A percentile compares a stretch with the other conserved stretches of the same genome.
Conservation (phyloP, 1,284 basidiomycete species). For the Phellopilus nigrolimitatus region DNA sequence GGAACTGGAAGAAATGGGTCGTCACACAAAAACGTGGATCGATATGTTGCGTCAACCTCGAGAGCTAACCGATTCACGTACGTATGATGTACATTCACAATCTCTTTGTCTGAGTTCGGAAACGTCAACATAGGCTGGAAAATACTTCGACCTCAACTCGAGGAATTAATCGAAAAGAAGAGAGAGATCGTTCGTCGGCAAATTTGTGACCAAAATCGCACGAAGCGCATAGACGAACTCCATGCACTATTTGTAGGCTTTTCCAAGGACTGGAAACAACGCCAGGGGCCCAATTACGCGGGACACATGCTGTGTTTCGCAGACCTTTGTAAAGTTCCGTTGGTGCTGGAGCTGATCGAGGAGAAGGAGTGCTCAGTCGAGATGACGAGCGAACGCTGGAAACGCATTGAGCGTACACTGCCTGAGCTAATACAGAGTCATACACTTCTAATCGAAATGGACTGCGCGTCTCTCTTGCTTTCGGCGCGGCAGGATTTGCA, state of each 20-base stretch:
- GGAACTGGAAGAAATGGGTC: no score
- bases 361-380: neutral
- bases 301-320: neutral
- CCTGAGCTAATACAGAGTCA: neutral
- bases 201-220: neutral
- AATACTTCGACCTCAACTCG: neutral
- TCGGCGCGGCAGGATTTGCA: no score
- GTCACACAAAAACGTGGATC: no score
- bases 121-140: slow-evolving; percentile 2
- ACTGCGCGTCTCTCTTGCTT: neutral
- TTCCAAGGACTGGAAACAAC: neutral
- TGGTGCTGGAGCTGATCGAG: neutral
- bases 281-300: neutral
- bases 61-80: no score
- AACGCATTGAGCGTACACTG: neutral
- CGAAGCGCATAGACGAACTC: neutral
- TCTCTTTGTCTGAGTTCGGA: no score
- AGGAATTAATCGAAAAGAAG: neutral
- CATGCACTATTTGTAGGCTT: neutral
- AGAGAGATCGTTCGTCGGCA: neutral
- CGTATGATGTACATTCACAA: no score
- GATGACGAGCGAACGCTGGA: slow-evolving; percentile 1
- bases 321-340: slow-evolving; percentile 1
- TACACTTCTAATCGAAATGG: neutral
- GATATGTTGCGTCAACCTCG: no score